Evolutionary conservation across 1,284 basidiomycete genomes (phyloP).

Genomic region (Clitocybe nebularis): DNA sequence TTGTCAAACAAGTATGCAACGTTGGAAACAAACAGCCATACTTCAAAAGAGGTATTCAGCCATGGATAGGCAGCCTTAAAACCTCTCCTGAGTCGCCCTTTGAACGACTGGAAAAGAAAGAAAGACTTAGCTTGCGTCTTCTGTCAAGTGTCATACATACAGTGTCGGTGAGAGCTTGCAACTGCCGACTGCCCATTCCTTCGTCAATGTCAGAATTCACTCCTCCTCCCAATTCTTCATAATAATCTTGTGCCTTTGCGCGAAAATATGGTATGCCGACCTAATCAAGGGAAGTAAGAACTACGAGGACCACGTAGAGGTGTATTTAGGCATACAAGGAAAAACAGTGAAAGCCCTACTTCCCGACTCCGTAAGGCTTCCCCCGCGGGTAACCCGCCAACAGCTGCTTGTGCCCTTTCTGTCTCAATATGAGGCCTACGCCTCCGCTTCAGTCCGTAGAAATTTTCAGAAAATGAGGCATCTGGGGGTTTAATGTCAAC

Average conservation of each 20-base stretch:
- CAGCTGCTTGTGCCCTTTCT: slow-evolving; percentile 60
- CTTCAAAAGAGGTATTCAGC: slow-evolving; percentile 72
- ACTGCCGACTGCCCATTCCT: slow-evolving; percentile 37
- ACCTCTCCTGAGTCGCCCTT: slow-evolving; percentile 46
- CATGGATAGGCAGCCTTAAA: slow-evolving; percentile 83
- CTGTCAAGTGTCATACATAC: slow-evolving; percentile 27
- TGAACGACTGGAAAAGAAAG: slow-evolving; percentile 29
- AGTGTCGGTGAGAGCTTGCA: slow-evolving; percentile 44
- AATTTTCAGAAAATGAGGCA: slow-evolving; percentile 90
- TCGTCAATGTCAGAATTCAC: slow-evolving; percentile 65
- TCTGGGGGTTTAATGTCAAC: too few relatives aligned
- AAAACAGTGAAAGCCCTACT: slow-evolving; percentile 70
- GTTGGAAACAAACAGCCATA: slow-evolving; percentile 82
- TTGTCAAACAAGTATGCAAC: slow-evolving; percentile 88
- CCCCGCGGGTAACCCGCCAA: slow-evolving; percentile 57
- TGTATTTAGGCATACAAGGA: slow-evolving; percentile 72
- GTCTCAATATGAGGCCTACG: slow-evolving; percentile 67
- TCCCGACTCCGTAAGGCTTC: slow-evolving; percentile 64
- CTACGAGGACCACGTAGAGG: neutral
- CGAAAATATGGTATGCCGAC: slow-evolving; percentile 87
- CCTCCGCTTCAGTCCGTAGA: slow-evolving; percentile 85
- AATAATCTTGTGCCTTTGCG: slow-evolving; percentile 87
- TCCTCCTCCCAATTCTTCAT: slow-evolving; percentile 86
- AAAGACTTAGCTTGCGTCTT: slow-evolving; percentile 5
- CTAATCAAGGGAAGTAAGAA: slow-evolving; percentile 33